Base-by-base conservation (phyloP, 1,284 basidiomycete genomes). In the Somion occarium region DNA sequence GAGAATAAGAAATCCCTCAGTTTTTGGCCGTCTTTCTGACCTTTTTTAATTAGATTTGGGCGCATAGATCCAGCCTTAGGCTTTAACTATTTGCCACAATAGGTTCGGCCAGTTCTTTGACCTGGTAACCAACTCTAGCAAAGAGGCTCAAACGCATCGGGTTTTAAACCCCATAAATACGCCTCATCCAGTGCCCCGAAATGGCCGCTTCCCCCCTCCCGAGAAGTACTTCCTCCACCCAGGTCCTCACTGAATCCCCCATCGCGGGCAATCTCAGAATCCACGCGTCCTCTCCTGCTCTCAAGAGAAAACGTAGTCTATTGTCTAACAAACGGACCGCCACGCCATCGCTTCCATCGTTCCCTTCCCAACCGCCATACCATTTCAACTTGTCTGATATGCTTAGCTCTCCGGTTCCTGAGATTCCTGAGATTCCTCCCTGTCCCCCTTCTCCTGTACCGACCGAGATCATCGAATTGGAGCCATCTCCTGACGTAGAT, bases 381-480 rank as follows among this genome's bases (percentile, higher is more conserved):
- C 15, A 34, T 7, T 7, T 7, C 30, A 34, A 7, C 7, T 7
- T 7, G 30, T 7, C 7, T 7, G 15, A 15, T 15, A 34, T 34
- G 30, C 7, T 7, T 34, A 7, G 30, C 7, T 15, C 30, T 34
- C 30, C 30, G 30, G 15, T 34, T 7, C 7, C 30, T 34, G 15
- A 7, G 15, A 34, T n/a, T n/a, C n/a, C n/a, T n/a, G n/a, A n/a
- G n/a, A n/a, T n/a, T n/a, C n/a, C 18, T 9, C 4, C 15, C 27
- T 42, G 38, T 1, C 59, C 59, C 3, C 54, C 68, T 1, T 73
- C 72, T 1, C 71, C 72, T 9, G 68, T 63, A 0, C 65, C 70
- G 2, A 74, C 73, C 3, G 71, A 74, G 52, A 72, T 74, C 22
- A 60, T 70, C 34, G 59, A 69, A 19, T 67, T 69, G 44, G 61